Conservation (phyloP, 2,329 filamentous ascomycete species). For the Dryadomyces quercivorus region DNA sequence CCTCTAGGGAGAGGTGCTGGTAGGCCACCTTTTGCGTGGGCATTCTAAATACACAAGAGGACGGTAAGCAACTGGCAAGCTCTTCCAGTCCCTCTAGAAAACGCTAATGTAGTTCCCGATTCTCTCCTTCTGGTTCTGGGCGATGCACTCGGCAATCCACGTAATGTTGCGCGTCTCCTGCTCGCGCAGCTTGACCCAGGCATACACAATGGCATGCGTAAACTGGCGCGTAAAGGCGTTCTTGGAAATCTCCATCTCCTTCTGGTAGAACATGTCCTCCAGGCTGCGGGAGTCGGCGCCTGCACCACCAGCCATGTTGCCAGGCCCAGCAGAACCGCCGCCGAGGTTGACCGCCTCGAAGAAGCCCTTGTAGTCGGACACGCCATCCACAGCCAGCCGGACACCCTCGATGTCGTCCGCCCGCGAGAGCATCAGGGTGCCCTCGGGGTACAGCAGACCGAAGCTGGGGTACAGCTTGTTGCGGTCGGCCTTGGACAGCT, state of each 20-base stretch:
- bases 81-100: conserved; percentile 40
- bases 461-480: conserved; percentile 94
- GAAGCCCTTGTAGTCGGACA: conserved; percentile 88
- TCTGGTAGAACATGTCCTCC: conserved; percentile 97
- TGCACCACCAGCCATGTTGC: conserved; percentile 75
- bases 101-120: conserved; percentile 99
- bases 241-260: conserved; percentile 98
- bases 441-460: conserved; percentile 84
- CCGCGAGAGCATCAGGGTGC: conserved; percentile 84
- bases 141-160: conserved; percentile 99
- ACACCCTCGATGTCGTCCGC: conserved; percentile 95
- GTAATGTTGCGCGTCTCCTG: conserved; percentile 99
- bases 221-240: conserved; percentile 92
- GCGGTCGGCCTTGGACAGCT: conserved; percentile 83
- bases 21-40: neutral
- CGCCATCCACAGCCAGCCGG: conserved; percentile 81
- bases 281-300: conserved; percentile 75
- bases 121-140: conserved; percentile 97
- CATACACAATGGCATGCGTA: conserved; percentile 87
- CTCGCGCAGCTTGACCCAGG: conserved; percentile 94
- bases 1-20: neutral
- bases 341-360: conserved; percentile 82
- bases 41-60: conserved; percentile 3
- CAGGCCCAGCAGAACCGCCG: conserved; percentile 57
- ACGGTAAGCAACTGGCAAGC: neutral